These are phyloP conservation scores for Cutaneotrichosporon mucoides DNA, from an alignment of 1,284 basidiomycete genomes.

Conservation along the genomic window DNA sequence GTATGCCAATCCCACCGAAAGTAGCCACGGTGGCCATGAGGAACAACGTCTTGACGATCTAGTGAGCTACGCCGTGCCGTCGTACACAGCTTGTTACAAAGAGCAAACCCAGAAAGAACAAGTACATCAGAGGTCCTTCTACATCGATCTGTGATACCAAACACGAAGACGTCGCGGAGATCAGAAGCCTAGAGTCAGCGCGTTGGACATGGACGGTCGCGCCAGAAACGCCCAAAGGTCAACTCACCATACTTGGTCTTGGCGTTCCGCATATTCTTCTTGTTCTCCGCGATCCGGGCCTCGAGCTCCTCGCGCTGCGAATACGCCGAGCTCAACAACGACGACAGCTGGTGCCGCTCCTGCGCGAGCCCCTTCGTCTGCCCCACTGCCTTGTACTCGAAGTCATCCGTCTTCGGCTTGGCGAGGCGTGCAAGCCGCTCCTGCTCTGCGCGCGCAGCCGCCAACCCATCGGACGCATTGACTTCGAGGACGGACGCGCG, in stretches of 20 bases:
- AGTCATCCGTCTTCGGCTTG: conserved; percentile 37
- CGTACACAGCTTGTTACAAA: too few species aligned
- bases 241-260: conserved; percentile 42
- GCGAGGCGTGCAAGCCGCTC: conserved; percentile 28
- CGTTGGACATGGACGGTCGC: too few species aligned
- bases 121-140: too few species aligned
- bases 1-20: too few species aligned
- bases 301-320: conserved; percentile 43
- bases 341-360: conserved; percentile 47
- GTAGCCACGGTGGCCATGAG: too few species aligned
- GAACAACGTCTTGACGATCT: too few species aligned
- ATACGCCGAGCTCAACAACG: conserved; percentile 41
- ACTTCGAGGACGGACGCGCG: conserved; percentile 30
- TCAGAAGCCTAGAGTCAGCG: too few species aligned
- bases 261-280: conserved; percentile 44
- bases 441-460: conserved; percentile 28
- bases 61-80: too few species aligned
- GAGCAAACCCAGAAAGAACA: too few species aligned
- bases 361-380: conserved; percentile 46
- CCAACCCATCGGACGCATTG: conserved; percentile 33
- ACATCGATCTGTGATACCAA: too few species aligned
- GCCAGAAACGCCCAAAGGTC: too few species aligned
- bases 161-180: too few species aligned
- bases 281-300: conserved; percentile 44
- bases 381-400: conserved; percentile 44